These are phyloP conservation scores for Pythium diclinum DNA, from an alignment of 352 stramenopile genomes.

Conservation along the genomic window DNA sequence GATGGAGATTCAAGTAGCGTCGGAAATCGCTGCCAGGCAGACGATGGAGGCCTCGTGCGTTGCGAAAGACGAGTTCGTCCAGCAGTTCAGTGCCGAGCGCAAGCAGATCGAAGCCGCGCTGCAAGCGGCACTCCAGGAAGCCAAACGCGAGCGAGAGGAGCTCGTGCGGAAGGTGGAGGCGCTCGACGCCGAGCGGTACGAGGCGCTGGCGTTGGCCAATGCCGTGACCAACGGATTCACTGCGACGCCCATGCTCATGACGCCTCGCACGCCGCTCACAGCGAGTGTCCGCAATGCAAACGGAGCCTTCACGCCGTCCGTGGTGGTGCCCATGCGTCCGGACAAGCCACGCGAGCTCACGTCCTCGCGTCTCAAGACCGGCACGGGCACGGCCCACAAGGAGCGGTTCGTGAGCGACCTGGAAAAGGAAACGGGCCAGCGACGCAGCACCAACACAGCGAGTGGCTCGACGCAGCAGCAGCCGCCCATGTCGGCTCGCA, in stretches of 20 bases:
- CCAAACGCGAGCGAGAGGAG: constrained; percentile 38
- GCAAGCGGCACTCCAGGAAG: constrained; percentile 28
- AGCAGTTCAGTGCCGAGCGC: constrained; percentile 45
- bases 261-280: constrained; percentile 13
- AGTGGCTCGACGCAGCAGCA: constrained; percentile 1
- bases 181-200: constrained; percentile 35
- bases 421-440: constrained; percentile 64
- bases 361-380: constrained; percentile 15
- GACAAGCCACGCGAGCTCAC: constrained; percentile 43
- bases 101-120: constrained; percentile 53
- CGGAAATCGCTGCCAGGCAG: constrained; percentile 31
- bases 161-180: constrained; percentile 40
- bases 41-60: constrained; percentile 35
- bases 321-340: constrained; percentile 43
- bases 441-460: constrained; percentile 30
- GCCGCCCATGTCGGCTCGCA: constrained; percentile 19
- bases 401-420: constrained; percentile 75
- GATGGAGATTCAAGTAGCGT: constrained; percentile 40
- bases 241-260: neutral
- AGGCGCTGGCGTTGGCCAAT: constrained; percentile 15
- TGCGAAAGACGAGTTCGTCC: constrained; percentile 45
- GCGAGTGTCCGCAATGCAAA: neutral
- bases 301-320: neutral
- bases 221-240: constrained; percentile 1
- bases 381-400: constrained; percentile 52